Percentiles rank a stretch among this genome's conserved stretches.
These are phyloP conservation scores for Epichloe sylvatica DNA, from an alignment of 2,329 filamentous ascomycete genomes.

Conservation along the genomic window DNA sequence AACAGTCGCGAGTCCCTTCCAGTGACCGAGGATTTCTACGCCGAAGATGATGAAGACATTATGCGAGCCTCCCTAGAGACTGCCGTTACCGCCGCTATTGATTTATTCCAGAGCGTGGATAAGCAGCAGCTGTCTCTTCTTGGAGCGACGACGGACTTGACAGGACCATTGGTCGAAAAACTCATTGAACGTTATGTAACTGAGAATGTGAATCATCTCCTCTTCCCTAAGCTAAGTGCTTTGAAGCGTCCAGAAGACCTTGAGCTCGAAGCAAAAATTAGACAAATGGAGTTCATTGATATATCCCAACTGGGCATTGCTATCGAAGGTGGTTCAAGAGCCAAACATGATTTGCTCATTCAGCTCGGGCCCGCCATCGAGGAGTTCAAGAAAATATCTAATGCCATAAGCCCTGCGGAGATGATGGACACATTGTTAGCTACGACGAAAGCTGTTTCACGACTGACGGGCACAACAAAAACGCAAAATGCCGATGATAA, in stretches of 20 bases:
- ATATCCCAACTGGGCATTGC: conserved; percentile 86
- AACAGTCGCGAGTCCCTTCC: conserved; percentile 25
- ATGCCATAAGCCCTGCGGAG: conserved; percentile 67
- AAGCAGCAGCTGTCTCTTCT: conserved; percentile 87
- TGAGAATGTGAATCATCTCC: conserved; percentile 79
- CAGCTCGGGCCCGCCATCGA: conserved; percentile 69
- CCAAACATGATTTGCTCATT: conserved; percentile 67
- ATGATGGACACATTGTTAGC: conserved; percentile 72
- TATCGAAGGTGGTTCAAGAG: conserved; percentile 62
- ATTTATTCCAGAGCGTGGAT: conserved; percentile 89
- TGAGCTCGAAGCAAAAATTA: conserved; percentile 77
- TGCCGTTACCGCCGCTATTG: conserved; percentile 83
- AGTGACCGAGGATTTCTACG: conserved; percentile 52
- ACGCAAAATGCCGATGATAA: conserved; percentile 20
- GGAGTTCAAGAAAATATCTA: conserved; percentile 73
- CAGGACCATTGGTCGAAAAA: conserved; percentile 79
- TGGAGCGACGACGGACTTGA: conserved; percentile 84
- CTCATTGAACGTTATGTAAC: conserved; percentile 90
- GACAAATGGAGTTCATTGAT: conserved; percentile 87
- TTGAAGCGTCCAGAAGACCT: conserved; percentile 71
- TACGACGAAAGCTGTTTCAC: conserved; percentile 73
- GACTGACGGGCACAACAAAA: conserved; percentile 40
- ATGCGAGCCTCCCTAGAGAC: conserved; percentile 85
- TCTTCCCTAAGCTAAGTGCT: conserved; percentile 71
- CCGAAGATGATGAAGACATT: conserved; percentile 80